Percentiles rank a stretch among this genome's conserved stretches.
Evolutionary conservation across 371 early-diverging fungal species (phyloP).

Genomic region (Massospora cicadina): DNA sequence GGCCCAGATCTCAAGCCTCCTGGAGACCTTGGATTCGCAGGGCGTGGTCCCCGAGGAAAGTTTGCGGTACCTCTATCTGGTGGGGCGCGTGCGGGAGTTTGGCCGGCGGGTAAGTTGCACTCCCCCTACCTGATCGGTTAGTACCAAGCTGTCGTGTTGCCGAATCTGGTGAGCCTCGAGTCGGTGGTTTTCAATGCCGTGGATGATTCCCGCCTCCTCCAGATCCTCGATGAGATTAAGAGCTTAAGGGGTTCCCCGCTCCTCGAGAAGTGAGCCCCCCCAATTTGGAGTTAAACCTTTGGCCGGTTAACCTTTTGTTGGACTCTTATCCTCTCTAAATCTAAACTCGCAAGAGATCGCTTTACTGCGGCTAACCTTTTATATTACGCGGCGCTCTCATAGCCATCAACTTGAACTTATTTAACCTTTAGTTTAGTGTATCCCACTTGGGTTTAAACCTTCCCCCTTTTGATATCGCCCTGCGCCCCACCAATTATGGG

Average conservation of each 20-base stretch:
- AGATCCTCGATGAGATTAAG: not conserved
- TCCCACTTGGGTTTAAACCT: too few species aligned
- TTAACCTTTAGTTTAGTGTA: too few species aligned
- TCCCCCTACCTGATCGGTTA: not conserved
- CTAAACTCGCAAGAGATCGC: too few species aligned
- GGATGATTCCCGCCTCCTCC: not conserved
- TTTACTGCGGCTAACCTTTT: too few species aligned
- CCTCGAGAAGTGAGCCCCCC: not conserved
- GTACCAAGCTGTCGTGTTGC: not conserved
- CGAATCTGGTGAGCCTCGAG: not conserved
- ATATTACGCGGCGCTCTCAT: too few species aligned
- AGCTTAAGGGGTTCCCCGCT: not conserved
- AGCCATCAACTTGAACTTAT: too few species aligned
- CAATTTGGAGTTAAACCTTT: too few species aligned
- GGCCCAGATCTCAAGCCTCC: not conserved
- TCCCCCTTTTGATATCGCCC: too few species aligned
- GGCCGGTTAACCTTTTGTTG: too few species aligned
- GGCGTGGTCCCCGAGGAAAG: not conserved
- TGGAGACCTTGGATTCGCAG: not conserved
- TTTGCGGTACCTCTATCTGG: not conserved
- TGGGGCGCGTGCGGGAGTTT: slow-evolving; percentile 2
- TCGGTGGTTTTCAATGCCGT: not conserved
- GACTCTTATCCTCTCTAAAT: too few species aligned
- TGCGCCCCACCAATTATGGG: too few species aligned
- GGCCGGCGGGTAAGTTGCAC: not conserved